Percentiles rank a stretch among this genome's conserved stretches.
Evolutionary conservation across 169 alveolate species (phyloP).

Genomic region (Miamiensis avidus): DNA sequence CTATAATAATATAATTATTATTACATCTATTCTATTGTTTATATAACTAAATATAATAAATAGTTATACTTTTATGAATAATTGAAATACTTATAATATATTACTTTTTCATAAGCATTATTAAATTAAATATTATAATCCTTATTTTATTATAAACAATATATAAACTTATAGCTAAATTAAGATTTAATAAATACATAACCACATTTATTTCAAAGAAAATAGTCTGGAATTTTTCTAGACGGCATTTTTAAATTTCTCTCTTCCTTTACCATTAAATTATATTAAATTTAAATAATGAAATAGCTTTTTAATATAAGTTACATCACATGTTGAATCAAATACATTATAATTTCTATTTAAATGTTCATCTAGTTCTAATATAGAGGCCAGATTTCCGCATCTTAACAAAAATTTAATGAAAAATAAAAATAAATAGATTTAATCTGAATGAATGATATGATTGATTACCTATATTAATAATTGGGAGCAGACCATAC

Average conservation of each 20-base stretch:
- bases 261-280: neutral
- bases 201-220: neutral
- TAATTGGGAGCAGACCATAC: neutral
- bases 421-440: too few species aligned
- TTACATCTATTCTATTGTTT: too few species aligned
- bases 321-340: neutral
- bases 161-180: too few species aligned
- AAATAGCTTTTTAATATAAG: too few species aligned
- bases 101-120: neutral
- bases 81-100: too few species aligned
- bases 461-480: neutral
- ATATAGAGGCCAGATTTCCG: constrained; percentile 66
- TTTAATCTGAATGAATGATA: too few species aligned
- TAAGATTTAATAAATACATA: too few species aligned
- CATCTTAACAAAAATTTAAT: constrained; percentile 38
- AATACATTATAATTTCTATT: neutral
- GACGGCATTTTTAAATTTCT: too few species aligned
- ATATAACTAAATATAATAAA: too few species aligned
- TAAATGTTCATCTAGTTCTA: constrained; percentile 69
- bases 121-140: too few species aligned
- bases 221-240: neutral
- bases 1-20: neutral
- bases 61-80: neutral
- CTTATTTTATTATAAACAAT: too few species aligned
- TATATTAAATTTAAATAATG: neutral